Base-by-base conservation (phyloP, 73 alveolate genomes). In the Tetrahymena malaccensis region DNA sequence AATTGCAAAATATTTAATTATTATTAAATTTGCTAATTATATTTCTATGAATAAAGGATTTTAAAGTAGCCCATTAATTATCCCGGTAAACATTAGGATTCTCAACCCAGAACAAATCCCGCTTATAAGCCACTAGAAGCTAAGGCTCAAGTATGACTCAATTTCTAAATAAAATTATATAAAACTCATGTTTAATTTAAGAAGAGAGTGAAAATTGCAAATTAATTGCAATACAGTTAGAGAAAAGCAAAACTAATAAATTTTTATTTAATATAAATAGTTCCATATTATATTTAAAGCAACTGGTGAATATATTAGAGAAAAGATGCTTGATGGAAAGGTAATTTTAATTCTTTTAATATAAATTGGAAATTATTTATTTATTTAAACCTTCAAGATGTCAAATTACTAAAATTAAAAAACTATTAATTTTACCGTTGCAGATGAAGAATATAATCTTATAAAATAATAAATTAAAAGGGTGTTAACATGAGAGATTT, bases 291-390 rank as follows among this genome's bases (percentile, higher is more conserved):
- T 95, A 31, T 25, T 95, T 44, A 95, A 93, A 55, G 95, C 97
- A 34, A 95, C 97, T 44, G 97, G 95, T 50, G 97, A 95, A 95
- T 95, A 95, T 89, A 95, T 95, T 25, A 95, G 94, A 89, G 97
- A 95, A 93, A 95, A 95, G 85, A 85, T 95, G 95, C 55, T 95
- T 25, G 94, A 95, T 37, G 97, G 97, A 85, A 95, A 95, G 84
- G 97, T 95, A 50, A 34, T 22, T 21, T 35, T 43, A 12, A 35
- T 43, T 21, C 7, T 27, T 27, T n/a, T 31, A 70, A 27, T 27
- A 27, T 19, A 70, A 70, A 70, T 25, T 22, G 89, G 37, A 70
- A 12, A 40, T 40, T 40, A 40, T 70, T 22, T 25, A 12, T 70
- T 70, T 70, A n/a, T 70, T 70, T 1, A n/a, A 70, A 27, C 85